A percentile compares a stretch with the other conserved stretches of the same genome.
Conservation (phyloP, 176 grass and related monocot genomes). For the Rhynchospora pubera region DNA sequence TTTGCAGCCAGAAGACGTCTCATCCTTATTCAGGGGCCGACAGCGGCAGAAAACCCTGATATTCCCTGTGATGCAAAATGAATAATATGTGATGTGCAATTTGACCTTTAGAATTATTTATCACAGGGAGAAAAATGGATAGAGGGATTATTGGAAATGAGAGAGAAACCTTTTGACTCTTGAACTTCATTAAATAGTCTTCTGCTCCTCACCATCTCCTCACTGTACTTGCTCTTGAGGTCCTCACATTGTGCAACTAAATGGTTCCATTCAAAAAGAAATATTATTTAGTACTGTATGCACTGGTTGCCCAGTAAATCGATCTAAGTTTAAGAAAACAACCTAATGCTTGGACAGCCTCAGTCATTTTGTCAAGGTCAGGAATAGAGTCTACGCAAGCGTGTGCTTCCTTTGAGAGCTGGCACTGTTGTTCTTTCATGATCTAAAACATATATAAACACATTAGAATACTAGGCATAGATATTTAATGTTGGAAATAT, state of each 20-base stretch:
- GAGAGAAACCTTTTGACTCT: slow-evolving; percentile 66
- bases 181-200: slow-evolving; percentile 84
- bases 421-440: slow-evolving; percentile 74
- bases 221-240: slow-evolving; percentile 76
- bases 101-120: not conserved
- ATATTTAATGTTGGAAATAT: not conserved
- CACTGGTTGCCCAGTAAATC: not conserved
- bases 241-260: slow-evolving; percentile 84
- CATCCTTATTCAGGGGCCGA: slow-evolving; percentile 74
- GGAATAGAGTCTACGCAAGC: slow-evolving; percentile 82
- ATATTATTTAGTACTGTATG: not conserved
- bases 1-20: slow-evolving; percentile 51
- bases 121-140: slow-evolving; percentile 5
- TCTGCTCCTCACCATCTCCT: slow-evolving; percentile 94
- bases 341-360: slow-evolving; percentile 78
- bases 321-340: not conserved
- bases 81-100: slow-evolving; percentile 3
- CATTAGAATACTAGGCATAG: not conserved
- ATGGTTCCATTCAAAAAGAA: slow-evolving; percentile 25
- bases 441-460: slow-evolving; percentile 33
- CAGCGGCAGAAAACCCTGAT: slow-evolving; percentile 95
- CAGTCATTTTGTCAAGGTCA: slow-evolving; percentile 89
- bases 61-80: slow-evolving; percentile 53
- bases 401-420: slow-evolving; percentile 74
- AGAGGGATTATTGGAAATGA: slow-evolving; percentile 6